Percentiles rank a stretch among this genome's conserved stretches.
Conservation (phyloP, 768 basidiomycete genomes). For the Xerocomellus chrysenteron region DNA sequence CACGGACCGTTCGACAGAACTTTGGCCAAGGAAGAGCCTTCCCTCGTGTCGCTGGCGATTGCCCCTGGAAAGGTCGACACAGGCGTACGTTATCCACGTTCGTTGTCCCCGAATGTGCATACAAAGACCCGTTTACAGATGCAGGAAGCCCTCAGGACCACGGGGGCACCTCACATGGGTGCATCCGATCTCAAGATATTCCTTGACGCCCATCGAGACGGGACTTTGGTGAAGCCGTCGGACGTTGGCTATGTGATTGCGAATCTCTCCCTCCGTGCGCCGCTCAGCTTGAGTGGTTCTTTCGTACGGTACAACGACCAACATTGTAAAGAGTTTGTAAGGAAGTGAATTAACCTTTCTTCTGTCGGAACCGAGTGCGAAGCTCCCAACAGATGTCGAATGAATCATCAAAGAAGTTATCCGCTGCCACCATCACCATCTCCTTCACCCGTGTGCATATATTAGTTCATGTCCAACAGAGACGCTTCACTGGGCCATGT, state of each 20-base stretch:
- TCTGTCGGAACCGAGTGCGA: slow-evolving; percentile 18
- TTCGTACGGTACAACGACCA: slow-evolving; percentile 83
- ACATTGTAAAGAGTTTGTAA: slow-evolving; percentile 58
- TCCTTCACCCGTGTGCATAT: neutral
- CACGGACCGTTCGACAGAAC: slow-evolving; percentile 50
- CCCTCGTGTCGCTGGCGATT: slow-evolving; percentile 69
- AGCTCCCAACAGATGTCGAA: slow-evolving; percentile 7
- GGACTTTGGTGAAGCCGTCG: slow-evolving; percentile 74
- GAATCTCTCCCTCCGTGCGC: slow-evolving; percentile 63
- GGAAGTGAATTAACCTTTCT: slow-evolving; percentile 20
- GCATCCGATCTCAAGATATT: slow-evolving; percentile 57
- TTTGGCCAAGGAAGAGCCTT: slow-evolving; percentile 80
- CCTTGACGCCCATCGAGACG: slow-evolving; percentile 53
- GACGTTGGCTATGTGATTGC: slow-evolving; percentile 80
- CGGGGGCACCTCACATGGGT: slow-evolving; percentile 54
- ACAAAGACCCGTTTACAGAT: slow-evolving; percentile 47
- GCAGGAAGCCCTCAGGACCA: slow-evolving; percentile 57
- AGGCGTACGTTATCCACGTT: slow-evolving; percentile 43
- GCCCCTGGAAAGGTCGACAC: slow-evolving; percentile 91
- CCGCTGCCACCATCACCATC: neutral
- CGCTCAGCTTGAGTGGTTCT: slow-evolving; percentile 62
- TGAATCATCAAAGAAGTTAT: slow-evolving; percentile 16
- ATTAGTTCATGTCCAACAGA: neutral
- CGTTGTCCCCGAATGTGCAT: neutral
- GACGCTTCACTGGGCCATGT: slow-evolving; percentile 10